Conservation (phyloP, 495 filamentous ascomycete species). For the Penicillium egyptiacum region DNA sequence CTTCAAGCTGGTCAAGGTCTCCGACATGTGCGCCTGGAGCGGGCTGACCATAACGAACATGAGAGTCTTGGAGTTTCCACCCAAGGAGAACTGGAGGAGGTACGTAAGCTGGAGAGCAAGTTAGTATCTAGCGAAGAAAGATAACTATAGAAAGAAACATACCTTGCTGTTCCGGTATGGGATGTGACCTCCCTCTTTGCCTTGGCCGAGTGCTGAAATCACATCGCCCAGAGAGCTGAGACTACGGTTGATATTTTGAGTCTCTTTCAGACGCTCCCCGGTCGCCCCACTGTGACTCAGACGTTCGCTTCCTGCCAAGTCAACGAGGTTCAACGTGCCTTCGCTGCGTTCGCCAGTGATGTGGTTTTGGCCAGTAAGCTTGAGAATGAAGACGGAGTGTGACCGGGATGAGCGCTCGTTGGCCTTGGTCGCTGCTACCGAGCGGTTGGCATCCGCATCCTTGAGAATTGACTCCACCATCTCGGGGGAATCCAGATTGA, state of each 20-base stretch:
- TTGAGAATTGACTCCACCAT: slow-evolving; percentile 77
- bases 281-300: slow-evolving; percentile 80
- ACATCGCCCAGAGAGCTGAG: slow-evolving; percentile 93
- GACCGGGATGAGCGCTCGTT: slow-evolving; percentile 93
- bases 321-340: slow-evolving; percentile 93
- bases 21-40: slow-evolving; percentile 82
- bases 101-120: slow-evolving; percentile 70
- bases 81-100: slow-evolving; percentile 89
- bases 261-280: slow-evolving; percentile 86
- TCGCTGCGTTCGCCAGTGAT: slow-evolving; percentile 82
- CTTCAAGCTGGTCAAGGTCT: slow-evolving; percentile 92
- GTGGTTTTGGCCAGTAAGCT: slow-evolving; percentile 76
- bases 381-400: slow-evolving; percentile 95
- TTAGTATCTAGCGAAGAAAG: slow-evolving; percentile 1
- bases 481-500: slow-evolving; percentile 71
- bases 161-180: slow-evolving; percentile 96
- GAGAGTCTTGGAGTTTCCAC: slow-evolving; percentile 93
- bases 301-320: slow-evolving; percentile 90
- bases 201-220: slow-evolving; percentile 83
- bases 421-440: slow-evolving; percentile 91
- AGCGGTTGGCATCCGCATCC: slow-evolving; percentile 77
- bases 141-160: slow-evolving; percentile 20
- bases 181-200: slow-evolving; percentile 81
- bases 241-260: slow-evolving; percentile 95
- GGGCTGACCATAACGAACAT: slow-evolving; percentile 99